Evolutionary conservation across 2,329 filamentous ascomycete species (phyloP), one percentile per base, ranked within the genome.

Genomic region (Trichoderma arundinaceum): DNA sequence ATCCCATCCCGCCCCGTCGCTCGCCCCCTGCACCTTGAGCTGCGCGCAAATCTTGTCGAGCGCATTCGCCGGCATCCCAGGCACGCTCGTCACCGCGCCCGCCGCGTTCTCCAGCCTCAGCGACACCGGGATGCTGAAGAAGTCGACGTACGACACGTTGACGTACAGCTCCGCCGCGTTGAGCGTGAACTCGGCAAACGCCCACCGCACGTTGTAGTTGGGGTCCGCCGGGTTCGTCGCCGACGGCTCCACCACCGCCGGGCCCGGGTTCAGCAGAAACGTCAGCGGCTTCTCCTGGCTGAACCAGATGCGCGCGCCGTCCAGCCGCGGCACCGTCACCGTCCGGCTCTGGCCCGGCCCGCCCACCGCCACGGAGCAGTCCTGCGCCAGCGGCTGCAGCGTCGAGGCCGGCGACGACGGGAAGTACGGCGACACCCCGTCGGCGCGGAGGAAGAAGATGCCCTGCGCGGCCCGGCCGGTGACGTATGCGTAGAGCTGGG

Each of bases 101-200:
- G 76, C 74, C 19, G 78, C 79, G 67, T 82, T 84, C 63, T 77
- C 76, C 52, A 89, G 81, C 67, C 77, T 74, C 68, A 89, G 81
- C 1, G 85, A 83, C 59, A 90, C 83, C n/a, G 89, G 88, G 70
- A 90, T 74, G 70, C 80, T 80, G 68, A 92, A 84, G 76, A 94
- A 94, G 79, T 94, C 91, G 61, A 94, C 91, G 74, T 90, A 89
- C 68, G 83, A 87, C 71, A 94, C 88, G 71, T 91, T 91, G 70
- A 85, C 87, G 72, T 86, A 91, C 5, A 91, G 77, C 75, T 90
- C 82, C 38, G 74, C 72, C 41, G 76, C 71, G 75, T 90, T 90
- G 77, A 84, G 90, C 15, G 88, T 90, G 71, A 90, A 88, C 76
- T 92, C 89, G 78, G 83, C 87, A 73, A 91, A 92, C 33, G 82